Percentiles rank a stretch among this genome's conserved stretches.
These are phyloP conservation scores for Silybum marianum DNA, from an alignment of 129 eudicot species.

Conservation along the genomic window DNA sequence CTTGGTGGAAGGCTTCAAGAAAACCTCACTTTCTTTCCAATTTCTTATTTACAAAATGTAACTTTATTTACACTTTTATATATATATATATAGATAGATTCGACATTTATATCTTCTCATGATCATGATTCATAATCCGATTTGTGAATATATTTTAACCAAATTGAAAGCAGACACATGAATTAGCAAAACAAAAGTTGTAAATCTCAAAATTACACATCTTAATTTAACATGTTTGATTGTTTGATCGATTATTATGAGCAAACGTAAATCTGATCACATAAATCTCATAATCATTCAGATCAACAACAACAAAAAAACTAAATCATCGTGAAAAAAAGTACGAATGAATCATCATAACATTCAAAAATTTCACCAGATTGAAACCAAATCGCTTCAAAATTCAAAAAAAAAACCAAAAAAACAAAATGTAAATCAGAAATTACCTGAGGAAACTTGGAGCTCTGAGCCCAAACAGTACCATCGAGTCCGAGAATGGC, in stretches of 20 bases:
- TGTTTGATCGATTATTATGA: background rate
- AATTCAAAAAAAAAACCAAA: background rate
- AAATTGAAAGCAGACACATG: background rate
- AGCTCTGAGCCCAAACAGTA: slow-evolving; percentile 66
- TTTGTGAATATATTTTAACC: background rate
- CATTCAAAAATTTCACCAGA: background rate
- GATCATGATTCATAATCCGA: background rate
- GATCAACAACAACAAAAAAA: background rate
- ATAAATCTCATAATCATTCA: background rate
- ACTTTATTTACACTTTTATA: too few relatives aligned
- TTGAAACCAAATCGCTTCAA: background rate
- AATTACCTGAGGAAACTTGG: slow-evolving; percentile 62
- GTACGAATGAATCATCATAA: background rate
- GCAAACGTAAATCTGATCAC: background rate
- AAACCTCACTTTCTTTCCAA: too few relatives aligned
- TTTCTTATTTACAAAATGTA: too few relatives aligned
- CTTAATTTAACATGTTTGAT: background rate
- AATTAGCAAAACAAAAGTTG: background rate
- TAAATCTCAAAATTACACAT: background rate
- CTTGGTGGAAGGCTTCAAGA: too few relatives aligned
- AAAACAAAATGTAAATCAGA: background rate
- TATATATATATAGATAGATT: too few relatives aligned
- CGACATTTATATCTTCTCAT: background rate
- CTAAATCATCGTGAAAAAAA: background rate
- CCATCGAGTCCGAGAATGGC: slow-evolving; percentile 67